Evolutionary conservation across 768 basidiomycete species (phyloP), one percentile per base, ranked within the genome.

Genomic region (Coprinopsis strossmayeri): DNA sequence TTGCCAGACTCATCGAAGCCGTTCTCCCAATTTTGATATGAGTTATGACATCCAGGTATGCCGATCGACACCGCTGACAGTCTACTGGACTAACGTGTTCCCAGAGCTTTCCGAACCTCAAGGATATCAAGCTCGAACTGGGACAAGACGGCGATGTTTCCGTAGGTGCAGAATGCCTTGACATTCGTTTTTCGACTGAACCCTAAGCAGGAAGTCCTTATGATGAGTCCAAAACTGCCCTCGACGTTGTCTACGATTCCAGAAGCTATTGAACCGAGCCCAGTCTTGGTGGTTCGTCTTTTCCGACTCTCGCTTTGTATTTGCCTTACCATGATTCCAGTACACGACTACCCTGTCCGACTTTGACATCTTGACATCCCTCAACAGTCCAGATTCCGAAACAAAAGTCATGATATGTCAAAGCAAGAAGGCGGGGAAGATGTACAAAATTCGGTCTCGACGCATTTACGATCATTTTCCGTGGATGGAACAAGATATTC

Each of bases 121-220:
- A 65, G 40, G 69, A 70, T 12, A 55, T 75, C 12, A 64, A 66
- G 49, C 65, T 74, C 3, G 68, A 67, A n/a, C 75, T 74, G 71
- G 62, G 68, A 25, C 69, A 75, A 38, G 69, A 76, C 44, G 45
- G 48, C 24, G 76, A 75, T 5, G 66, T 76, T 17, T 76, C 78
- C 57, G 77, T 76, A 45, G 4, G 65, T n/a, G n/a, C n/a, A n/a
- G n/a, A n/a, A n/a, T n/a, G n/a, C n/a, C n/a, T n/a, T n/a, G n/a
- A n/a, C n/a, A n/a, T n/a, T n/a, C n/a, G n/a, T n/a, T n/a, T n/a
- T n/a, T n/a, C n/a, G n/a, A n/a, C n/a, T n/a, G 11, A 17, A n/a
- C n/a, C 15, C 21, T 20, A 25, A 26, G 1, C 42, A 79, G 77
- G 77, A 78, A 58, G 69, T 77, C 7, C 56, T 77, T 52, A 60